These are phyloP conservation scores for Parietaria judaica DNA, from an alignment of 306 rosid species.

Conservation along the genomic window DNA sequence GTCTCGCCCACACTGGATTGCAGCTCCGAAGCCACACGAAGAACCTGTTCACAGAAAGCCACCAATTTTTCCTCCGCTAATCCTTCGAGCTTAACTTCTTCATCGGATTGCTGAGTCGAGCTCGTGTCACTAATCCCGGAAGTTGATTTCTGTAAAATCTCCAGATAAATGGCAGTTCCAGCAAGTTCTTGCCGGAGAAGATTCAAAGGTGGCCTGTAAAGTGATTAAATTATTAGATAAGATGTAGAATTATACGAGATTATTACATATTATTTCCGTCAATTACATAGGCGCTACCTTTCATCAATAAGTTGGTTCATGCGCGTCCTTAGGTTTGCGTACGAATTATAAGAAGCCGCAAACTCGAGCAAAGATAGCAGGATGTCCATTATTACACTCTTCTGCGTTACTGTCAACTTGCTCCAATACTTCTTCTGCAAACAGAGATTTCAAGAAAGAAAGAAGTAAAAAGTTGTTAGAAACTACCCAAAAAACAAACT, in stretches of 20 bases:
- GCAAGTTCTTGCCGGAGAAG: constrained; percentile 91
- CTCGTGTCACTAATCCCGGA: constrained; percentile 37
- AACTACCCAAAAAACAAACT: constrained; percentile 1
- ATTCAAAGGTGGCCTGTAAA: constrained; percentile 93
- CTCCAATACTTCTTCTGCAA: constrained; percentile 94
- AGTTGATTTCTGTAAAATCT: constrained; percentile 78
- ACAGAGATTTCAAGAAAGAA: constrained; percentile 1
- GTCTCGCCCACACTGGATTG: constrained; percentile 76
- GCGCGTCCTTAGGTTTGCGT: constrained; percentile 72
- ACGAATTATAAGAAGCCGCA: constrained; percentile 89
- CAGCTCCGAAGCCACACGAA: constrained; percentile 91
- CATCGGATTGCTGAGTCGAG: constrained; percentile 31
- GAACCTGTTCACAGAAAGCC: constrained; percentile 85
- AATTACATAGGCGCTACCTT: constrained; percentile 34
- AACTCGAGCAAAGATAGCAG: constrained; percentile 77
- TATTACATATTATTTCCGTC: too few relatives aligned
- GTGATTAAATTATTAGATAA: constrained; percentile 12
- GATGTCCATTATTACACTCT: constrained; percentile 73
- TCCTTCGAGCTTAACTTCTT: constrained; percentile 59
- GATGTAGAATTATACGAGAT: too few relatives aligned
- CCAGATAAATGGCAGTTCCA: constrained; percentile 79
- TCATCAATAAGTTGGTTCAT: constrained; percentile 81
- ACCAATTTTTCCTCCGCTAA: constrained; percentile 85
- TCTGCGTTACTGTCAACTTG: constrained; percentile 64
- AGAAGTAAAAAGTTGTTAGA: constrained; percentile 8